Conservation (phyloP, 805 yeast species). For the Kockiozyma suomiensis region DNA sequence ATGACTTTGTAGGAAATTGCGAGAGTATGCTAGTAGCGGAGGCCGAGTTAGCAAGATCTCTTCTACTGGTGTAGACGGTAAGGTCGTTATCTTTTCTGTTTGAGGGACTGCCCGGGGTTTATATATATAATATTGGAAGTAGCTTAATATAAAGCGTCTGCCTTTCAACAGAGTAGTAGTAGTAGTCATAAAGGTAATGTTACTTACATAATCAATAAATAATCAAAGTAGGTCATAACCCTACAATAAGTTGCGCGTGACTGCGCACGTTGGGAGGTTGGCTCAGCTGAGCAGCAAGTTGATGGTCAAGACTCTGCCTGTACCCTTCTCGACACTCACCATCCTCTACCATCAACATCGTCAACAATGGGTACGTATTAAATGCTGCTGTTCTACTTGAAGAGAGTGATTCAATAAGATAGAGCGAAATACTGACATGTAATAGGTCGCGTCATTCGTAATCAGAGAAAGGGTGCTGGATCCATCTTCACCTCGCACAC, state of each 20-base stretch:
- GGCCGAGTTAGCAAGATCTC: constrained; percentile 60
- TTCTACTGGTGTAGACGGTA: constrained; percentile 88
- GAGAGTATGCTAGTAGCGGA: constrained; percentile 51
- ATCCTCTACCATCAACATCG: constrained; percentile 7
- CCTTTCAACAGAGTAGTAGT: not conserved
- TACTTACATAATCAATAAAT: not conserved
- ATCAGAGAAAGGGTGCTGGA: constrained; percentile 99
- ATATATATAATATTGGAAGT: too few relatives aligned
- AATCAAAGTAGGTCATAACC: constrained; percentile 4
- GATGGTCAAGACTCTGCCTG: not conserved
- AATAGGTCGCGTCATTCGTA: constrained; percentile 97
- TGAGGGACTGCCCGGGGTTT: constrained; percentile 37
- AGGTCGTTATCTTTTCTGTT: constrained; percentile 73
- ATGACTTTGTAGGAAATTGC: constrained; percentile 44
- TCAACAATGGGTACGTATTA: constrained; percentile 14
- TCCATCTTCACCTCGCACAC: constrained; percentile 99
- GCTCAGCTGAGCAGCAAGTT: not conserved
- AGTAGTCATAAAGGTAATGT: too few relatives aligned
- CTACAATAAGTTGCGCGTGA: constrained; percentile 1
- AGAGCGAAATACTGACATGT: not conserved
- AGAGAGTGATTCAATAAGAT: not conserved
- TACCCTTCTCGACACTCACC: not conserved
- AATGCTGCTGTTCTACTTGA: not conserved
- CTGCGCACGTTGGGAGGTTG: not conserved
- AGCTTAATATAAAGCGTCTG: too few relatives aligned